phyloP scores from a whole-genome alignment of 1,284 basidiomycete genomes.

The Sporisorium graminicola region DNA sequence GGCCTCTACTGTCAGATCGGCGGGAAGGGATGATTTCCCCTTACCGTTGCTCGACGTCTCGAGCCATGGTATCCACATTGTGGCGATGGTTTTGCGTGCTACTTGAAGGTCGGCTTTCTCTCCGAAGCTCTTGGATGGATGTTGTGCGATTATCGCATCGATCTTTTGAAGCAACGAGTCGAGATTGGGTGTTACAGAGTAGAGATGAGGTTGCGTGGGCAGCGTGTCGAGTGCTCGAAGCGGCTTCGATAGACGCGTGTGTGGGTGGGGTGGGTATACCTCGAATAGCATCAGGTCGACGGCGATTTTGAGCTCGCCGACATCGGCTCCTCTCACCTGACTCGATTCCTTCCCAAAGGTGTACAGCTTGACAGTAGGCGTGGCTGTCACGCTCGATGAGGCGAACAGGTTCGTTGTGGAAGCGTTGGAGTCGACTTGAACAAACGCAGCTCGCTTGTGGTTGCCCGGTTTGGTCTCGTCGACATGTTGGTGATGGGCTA shows the following conservation, averaged over 20 bases:
- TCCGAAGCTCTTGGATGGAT: slow-evolving; percentile 60
- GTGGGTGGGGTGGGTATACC: slow-evolving; percentile 80
- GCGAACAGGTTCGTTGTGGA: slow-evolving; percentile 43
- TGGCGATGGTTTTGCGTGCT: slow-evolving; percentile 73
- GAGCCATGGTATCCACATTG: slow-evolving; percentile 40
- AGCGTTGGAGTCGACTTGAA: slow-evolving; percentile 64
- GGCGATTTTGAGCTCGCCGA: slow-evolving; percentile 77
- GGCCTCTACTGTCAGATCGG: slow-evolving; percentile 10
- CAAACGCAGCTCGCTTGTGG: slow-evolving; percentile 58
- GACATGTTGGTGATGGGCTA: slow-evolving; percentile 74
- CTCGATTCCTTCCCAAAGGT: slow-evolving; percentile 62
- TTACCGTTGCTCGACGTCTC: slow-evolving; percentile 21
- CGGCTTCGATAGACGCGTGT: slow-evolving; percentile 74
- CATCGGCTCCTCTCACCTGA: slow-evolving; percentile 81
- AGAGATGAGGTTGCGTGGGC: slow-evolving; percentile 76
- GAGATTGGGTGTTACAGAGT: slow-evolving; percentile 78
- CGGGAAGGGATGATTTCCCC: neutral
- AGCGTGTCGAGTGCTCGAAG: slow-evolving; percentile 78
- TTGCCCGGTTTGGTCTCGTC: slow-evolving; percentile 26
- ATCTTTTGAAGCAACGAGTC: slow-evolving; percentile 78
- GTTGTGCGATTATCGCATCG: slow-evolving; percentile 75
- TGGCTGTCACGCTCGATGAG: slow-evolving; percentile 76
- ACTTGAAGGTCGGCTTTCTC: slow-evolving; percentile 55
- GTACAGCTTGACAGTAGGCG: slow-evolving; percentile 84
- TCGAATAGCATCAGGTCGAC: slow-evolving; percentile 80